Evolutionary conservation across 768 basidiomycete genomes (phyloP), one percentile per base, ranked within the genome.

Genomic region (Podaxis sp.): DNA sequence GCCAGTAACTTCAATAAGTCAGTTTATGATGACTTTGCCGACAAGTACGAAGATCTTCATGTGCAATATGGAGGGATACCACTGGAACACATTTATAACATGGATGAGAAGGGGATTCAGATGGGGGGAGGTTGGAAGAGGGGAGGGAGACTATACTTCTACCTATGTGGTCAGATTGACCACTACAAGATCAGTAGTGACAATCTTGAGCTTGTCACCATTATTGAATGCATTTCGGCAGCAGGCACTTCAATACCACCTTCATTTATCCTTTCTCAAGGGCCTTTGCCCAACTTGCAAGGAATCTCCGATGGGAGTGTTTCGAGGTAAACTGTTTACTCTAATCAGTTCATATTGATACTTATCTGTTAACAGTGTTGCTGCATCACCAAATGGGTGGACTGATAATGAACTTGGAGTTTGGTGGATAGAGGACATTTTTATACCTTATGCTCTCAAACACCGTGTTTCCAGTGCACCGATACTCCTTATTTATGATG

Each of bases 121-220:
- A 44, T 65, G 49, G 76, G 75, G 13, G 72, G 76, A 17, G 74
- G 76, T 0, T 22, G 63, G 7, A 74, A 73, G 54, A 60, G 40
- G 2, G 51, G 64, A 10, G 53, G 55, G 2, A 52, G 6, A 2
- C 2, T 6, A 46, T 17, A 46, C 15, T 46, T 46, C 15, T 46
- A 15, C 6, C 17, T 46, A 59, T 20, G 72, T 73, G 62, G 71
- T 66, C 58, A 64, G 1, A 61, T 56, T 1, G 33, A 66, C 2
- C 40, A 58, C 2, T 75, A 76, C 60, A 53, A 68, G 7, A 61
- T 70, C 2, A 38, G 62, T 8, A 75, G 72, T 62, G 75, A 68
- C n/a, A 76, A 78, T 41, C 71, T 78, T 0, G 73, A 82, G 62
- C 74, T 80, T 0, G 70, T 79, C 10, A 82, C 78, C 0, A 66